These are phyloP conservation scores for Stramenopiles sp. DNA, from an alignment of 352 stramenopile species.

Conservation along the genomic window DNA sequence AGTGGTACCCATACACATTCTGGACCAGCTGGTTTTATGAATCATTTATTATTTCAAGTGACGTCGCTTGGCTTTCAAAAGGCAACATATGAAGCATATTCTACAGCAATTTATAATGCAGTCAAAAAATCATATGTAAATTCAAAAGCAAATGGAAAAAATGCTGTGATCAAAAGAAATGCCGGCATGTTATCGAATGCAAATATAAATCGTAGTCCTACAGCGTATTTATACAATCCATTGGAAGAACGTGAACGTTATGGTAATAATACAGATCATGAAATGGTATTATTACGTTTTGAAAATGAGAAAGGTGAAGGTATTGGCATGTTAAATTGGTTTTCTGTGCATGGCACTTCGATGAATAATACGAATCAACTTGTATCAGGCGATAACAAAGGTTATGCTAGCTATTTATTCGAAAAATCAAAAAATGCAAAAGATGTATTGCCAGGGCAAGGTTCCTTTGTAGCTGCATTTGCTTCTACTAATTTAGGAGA, in stretches of 20 bases:
- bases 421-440: conserved; percentile 51
- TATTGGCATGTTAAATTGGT: conserved; percentile 77
- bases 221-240: conserved; percentile 69
- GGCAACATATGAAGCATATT: conserved; percentile 27
- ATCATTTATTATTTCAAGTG: conserved; percentile 61
- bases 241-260: conserved; percentile 44
- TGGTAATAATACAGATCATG: conserved; percentile 58
- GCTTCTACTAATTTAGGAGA: conserved; percentile 75
- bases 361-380: conserved; percentile 76
- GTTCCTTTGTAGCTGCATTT: conserved; percentile 70
- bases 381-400: conserved; percentile 80
- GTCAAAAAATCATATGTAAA: conserved; percentile 13
- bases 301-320: conserved; percentile 47
- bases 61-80: conserved; percentile 32
- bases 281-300: conserved; percentile 64
- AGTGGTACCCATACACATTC: conserved; percentile 74
- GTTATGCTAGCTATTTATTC: conserved; percentile 60
- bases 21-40: conserved; percentile 55
- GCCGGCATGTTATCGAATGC: conserved; percentile 18
- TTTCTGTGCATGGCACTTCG: conserved; percentile 69
- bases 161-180: conserved; percentile 37
- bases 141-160: conserved; percentile 36
- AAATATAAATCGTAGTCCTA: conserved; percentile 58
- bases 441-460: conserved; percentile 46
- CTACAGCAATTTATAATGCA: neutral